Conservation (phyloP, 441 rosid genomes). For the Adansonia gregorii region DNA sequence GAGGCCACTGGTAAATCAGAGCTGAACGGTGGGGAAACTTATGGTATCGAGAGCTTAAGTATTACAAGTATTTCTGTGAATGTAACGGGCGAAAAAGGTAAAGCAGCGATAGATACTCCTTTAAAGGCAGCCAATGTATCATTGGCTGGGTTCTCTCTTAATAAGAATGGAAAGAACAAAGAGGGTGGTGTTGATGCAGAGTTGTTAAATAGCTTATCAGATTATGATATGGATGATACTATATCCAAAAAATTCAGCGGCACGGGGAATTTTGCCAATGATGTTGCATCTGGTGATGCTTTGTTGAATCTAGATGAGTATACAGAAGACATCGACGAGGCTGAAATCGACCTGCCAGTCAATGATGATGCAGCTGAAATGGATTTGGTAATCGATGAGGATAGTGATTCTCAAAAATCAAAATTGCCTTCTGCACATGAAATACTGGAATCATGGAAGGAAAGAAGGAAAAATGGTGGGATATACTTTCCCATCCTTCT, state of each 20-base stretch:
- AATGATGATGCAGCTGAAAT: constrained; percentile 19
- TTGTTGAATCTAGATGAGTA: constrained; percentile 36
- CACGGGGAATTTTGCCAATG: constrained; percentile 20
- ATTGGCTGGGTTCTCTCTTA: neutral
- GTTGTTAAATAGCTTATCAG: constrained; percentile 1
- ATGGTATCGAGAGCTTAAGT: constrained; percentile 15
- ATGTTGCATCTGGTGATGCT: constrained; percentile 10
- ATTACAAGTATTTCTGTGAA: constrained; percentile 14
- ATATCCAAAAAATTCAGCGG: neutral
- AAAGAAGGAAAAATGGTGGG: constrained; percentile 44
- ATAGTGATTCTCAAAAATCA: constrained; percentile 37
- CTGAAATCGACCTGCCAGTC: constrained; percentile 24
- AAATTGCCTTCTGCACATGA: constrained; percentile 62
- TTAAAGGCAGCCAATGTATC: neutral
- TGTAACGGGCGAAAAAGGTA: constrained; percentile 18
- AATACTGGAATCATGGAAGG: constrained; percentile 72
- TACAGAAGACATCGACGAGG: constrained; percentile 32
- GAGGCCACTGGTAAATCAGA: constrained; percentile 23
- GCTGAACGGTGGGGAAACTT: constrained; percentile 20
- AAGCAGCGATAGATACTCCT: constrained; percentile 14
- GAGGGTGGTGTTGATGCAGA: constrained; percentile 18
- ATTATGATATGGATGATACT: constrained; percentile 5
- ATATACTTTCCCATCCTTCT: constrained; percentile 36
- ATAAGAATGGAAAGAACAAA: neutral
- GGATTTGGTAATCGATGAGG: constrained; percentile 26